phyloP scores from a whole-genome alignment of 352 stramenopile species.

The Pythium guiyangense region DNA sequence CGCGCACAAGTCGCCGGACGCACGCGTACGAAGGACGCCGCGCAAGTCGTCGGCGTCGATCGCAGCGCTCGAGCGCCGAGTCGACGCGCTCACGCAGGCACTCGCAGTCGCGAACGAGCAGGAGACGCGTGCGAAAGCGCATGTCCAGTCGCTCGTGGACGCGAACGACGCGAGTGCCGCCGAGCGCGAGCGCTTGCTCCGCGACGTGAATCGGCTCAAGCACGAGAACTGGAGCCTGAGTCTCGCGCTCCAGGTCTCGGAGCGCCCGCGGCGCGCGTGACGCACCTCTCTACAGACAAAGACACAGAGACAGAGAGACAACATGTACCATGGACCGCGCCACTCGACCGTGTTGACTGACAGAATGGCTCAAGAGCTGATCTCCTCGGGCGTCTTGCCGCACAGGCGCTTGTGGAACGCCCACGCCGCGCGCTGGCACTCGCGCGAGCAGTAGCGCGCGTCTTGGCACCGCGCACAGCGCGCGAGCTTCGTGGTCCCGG shows the following conservation, averaged over 20 bases:
- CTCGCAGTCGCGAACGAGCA: slow-evolving; percentile 71
- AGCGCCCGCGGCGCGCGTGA: slow-evolving; percentile 12
- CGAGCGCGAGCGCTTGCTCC: slow-evolving; percentile 41
- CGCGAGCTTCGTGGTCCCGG: slow-evolving; percentile 43
- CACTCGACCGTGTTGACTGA: not conserved
- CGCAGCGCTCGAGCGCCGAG: slow-evolving; percentile 25
- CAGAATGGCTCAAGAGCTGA: slow-evolving; percentile 11
- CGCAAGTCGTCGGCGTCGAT: slow-evolving; percentile 24
- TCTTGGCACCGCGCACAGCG: slow-evolving; percentile 61
- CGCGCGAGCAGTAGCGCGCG: slow-evolving; percentile 76
- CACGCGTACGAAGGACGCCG: slow-evolving; percentile 16
- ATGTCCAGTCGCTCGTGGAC: slow-evolving; percentile 25
- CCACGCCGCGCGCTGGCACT: slow-evolving; percentile 77
- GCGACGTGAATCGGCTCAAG: slow-evolving; percentile 52
- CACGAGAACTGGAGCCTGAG: slow-evolving; percentile 68
- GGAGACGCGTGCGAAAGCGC: slow-evolving; percentile 62
- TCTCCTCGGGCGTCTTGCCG: slow-evolving; percentile 48
- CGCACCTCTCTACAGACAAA: not conserved
- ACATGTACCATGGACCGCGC: slow-evolving; percentile 6
- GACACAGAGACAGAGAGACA: not conserved
- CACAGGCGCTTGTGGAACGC: slow-evolving; percentile 76
- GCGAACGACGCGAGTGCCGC: slow-evolving; percentile 30
- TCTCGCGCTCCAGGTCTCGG: slow-evolving; percentile 58
- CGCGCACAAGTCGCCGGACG: slow-evolving; percentile 28
- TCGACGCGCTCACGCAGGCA: slow-evolving; percentile 34